These are phyloP conservation scores for Trametes sp. DNA, from an alignment of 1,284 basidiomycete genomes.

Conservation along the genomic window DNA sequence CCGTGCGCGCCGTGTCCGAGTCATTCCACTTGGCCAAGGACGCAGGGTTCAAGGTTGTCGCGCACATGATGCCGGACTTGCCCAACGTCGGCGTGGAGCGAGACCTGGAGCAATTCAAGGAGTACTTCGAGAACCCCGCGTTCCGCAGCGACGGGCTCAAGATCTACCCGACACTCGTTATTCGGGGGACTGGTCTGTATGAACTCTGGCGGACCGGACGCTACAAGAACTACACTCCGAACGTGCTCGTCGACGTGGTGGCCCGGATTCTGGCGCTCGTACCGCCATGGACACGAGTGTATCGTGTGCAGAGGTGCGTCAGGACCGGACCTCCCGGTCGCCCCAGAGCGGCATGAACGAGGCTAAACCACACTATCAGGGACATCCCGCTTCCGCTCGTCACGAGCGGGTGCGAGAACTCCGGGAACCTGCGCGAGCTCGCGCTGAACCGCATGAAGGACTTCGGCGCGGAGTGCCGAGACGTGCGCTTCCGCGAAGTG, in stretches of 20 bases:
- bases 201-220: slow-evolving; percentile 96
- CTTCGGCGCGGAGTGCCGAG: slow-evolving; percentile 97
- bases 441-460: slow-evolving; percentile 99
- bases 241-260: slow-evolving; percentile 96
- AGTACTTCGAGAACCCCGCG: slow-evolving; percentile 98
- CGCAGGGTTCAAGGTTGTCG: slow-evolving; percentile 99
- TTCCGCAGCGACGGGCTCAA: slow-evolving; percentile 98
- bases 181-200: slow-evolving; percentile 96
- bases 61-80: slow-evolving; percentile 98
- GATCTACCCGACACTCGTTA: slow-evolving; percentile 98
- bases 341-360: neutral
- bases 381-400: slow-evolving; percentile 97
- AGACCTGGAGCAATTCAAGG: slow-evolving; percentile 98
- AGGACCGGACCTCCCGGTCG: neutral
- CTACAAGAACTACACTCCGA: slow-evolving; percentile 99
- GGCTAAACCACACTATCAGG: slow-evolving; percentile 49
- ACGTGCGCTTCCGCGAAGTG: slow-evolving; percentile 98
- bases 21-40: slow-evolving; percentile 99
- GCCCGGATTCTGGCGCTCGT: slow-evolving; percentile 96
- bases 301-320: slow-evolving; percentile 89
- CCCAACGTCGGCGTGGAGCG: slow-evolving; percentile 98
- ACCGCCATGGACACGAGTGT: slow-evolving; percentile 98
- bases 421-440: slow-evolving; percentile 95
- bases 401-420: slow-evolving; percentile 96
- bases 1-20: slow-evolving; percentile 96